Evolutionary conservation across 441 rosid species (phyloP).

Genomic region (Adansonia grandidieri): DNA sequence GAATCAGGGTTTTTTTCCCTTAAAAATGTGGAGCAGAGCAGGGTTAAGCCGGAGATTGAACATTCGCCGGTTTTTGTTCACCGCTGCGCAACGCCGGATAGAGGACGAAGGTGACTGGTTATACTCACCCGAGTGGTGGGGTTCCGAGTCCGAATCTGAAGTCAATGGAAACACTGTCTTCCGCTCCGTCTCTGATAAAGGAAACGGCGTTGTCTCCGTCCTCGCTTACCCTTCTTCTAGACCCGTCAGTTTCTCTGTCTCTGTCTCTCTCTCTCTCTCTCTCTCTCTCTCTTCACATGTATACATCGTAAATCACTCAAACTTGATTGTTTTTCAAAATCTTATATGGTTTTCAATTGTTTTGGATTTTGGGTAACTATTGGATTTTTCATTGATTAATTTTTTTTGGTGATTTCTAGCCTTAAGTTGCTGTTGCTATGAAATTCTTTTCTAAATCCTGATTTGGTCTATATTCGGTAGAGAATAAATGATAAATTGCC

Average conservation of each 20-base stretch:
- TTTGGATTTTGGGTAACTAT: not conserved
- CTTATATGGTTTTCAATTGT: not conserved
- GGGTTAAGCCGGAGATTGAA: conserved; percentile 33
- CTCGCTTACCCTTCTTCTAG: conserved; percentile 69
- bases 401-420: not conserved
- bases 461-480: not conserved
- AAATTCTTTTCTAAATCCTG: not conserved
- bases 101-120: conserved; percentile 90
- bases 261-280: conserved; percentile 16
- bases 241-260: conserved; percentile 60
- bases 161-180: conserved; percentile 49
- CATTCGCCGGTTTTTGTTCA: conserved; percentile 45
- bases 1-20: not conserved
- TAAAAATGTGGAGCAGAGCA: conserved; percentile 45
- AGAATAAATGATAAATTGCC: not conserved
- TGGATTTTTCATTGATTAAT: not conserved
- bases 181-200: conserved; percentile 56
- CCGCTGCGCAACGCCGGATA: conserved; percentile 32
- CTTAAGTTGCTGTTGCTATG: not conserved
- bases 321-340: not conserved
- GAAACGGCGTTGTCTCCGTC: conserved; percentile 85
- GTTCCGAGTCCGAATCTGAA: conserved; percentile 44
- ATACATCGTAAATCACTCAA: not conserved
- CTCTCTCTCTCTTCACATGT: not conserved
- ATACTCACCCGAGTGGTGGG: conserved; percentile 91